A percentile compares a stretch with the other conserved stretches of the same genome.
Conservation (phyloP, 108 stramenopile genomes). For the Nitzschia sp. region DNA sequence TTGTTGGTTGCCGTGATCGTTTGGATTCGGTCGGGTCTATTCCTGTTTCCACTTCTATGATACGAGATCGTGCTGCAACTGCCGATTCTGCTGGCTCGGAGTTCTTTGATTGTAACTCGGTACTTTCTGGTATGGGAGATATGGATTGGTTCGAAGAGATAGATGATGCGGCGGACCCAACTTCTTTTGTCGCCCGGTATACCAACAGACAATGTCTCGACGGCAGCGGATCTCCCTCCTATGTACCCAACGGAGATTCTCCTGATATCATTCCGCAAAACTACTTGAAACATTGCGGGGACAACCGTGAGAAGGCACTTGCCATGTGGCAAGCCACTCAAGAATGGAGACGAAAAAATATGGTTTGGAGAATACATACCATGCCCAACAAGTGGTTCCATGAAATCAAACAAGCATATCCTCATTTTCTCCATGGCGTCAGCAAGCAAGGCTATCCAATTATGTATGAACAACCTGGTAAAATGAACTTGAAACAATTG, state of each 20-base stretch:
- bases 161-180: background rate
- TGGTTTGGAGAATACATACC: conserved; percentile 50
- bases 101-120: conserved; percentile 35
- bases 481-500: conserved; percentile 56
- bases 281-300: conserved; percentile 29
- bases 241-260: conserved; percentile 46
- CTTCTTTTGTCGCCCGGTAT: background rate
- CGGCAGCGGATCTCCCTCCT: conserved; percentile 45
- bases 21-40: background rate
- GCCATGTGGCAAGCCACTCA: conserved; percentile 47
- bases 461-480: conserved; percentile 57
- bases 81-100: conserved; percentile 9
- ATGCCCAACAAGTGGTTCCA: conserved; percentile 49
- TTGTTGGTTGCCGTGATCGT: background rate
- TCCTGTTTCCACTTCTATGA: background rate
- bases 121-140: conserved; percentile 28
- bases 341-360: conserved; percentile 43
- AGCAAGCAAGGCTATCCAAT: conserved; percentile 52
- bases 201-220: conserved; percentile 27
- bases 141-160: conserved; percentile 3
- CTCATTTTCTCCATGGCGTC: conserved; percentile 55
- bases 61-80: conserved; percentile 6
- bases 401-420: conserved; percentile 58
- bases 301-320: conserved; percentile 36
- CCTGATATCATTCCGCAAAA: conserved; percentile 36